These are phyloP conservation scores for Elsinoe arachidis DNA, from an alignment of 2,329 filamentous ascomycete genomes.

Conservation along the genomic window DNA sequence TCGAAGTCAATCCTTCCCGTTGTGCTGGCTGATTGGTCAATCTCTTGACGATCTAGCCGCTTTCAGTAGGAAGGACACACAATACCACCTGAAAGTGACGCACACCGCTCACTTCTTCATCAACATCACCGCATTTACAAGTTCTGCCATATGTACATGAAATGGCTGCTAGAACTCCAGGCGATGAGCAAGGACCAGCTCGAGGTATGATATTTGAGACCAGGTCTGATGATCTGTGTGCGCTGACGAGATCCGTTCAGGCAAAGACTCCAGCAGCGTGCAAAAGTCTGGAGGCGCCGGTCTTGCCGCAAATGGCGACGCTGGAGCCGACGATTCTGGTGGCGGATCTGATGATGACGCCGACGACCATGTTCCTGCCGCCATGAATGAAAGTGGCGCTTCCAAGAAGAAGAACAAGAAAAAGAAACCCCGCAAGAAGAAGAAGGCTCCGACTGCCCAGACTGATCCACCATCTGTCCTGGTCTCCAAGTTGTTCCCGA, in stretches of 20 bases:
- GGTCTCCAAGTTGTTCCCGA: conserved; percentile 64
- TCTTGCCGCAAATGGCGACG: background rate
- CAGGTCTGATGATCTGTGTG: too few relatives aligned
- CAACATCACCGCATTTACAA: background rate
- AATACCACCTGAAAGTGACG: background rate
- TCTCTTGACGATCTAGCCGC: background rate
- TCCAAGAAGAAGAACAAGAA: conserved; percentile 76
- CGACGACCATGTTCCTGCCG: conserved; percentile 20
- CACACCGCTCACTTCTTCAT: background rate
- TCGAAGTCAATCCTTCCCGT: background rate
- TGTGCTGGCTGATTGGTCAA: background rate
- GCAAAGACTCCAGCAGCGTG: background rate
- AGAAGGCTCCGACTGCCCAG: conserved; percentile 43
- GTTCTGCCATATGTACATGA: background rate
- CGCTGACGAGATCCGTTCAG: background rate
- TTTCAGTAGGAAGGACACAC: background rate
- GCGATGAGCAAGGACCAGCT: background rate
- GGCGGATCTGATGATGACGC: conserved; percentile 19
- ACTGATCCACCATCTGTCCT: conserved; percentile 68
- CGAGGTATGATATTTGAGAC: background rate
- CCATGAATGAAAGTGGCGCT: conserved; percentile 11
- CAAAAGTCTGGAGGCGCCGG: background rate
- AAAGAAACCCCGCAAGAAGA: conserved; percentile 61
- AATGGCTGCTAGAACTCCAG: conserved; percentile 2
- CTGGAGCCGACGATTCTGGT: conserved; percentile 2